phyloP scores from a whole-genome alignment of 106 monocot species.

The Dendrobium chrysotoxum region DNA sequence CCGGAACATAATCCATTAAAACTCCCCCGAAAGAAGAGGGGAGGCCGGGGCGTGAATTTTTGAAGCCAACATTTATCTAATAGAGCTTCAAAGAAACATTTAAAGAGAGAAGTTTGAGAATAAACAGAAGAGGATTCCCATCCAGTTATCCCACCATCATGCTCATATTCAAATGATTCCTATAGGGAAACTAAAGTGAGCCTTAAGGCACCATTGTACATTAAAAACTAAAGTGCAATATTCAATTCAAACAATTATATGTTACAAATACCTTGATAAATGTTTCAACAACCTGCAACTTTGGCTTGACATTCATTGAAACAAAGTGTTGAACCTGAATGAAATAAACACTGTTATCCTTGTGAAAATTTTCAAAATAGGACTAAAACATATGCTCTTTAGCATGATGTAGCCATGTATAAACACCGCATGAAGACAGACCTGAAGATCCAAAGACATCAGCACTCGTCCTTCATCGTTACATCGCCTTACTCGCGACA shows the following conservation, averaged over 20 bases:
- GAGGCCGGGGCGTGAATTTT: too few species aligned
- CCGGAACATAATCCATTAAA: too few species aligned
- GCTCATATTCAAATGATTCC: too few species aligned
- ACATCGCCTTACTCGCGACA: constrained; percentile 90
- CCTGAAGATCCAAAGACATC: constrained; percentile 98
- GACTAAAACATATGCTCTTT: neutral
- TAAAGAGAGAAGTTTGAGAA: too few species aligned
- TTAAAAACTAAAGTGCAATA: neutral
- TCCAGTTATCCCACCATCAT: too few species aligned
- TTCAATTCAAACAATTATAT: neutral
- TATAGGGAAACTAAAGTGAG: too few species aligned
- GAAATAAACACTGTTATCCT: neutral
- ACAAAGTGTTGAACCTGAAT: constrained; percentile 82
- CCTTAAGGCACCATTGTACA: too few species aligned
- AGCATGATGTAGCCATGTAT: neutral
- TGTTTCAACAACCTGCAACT: constrained; percentile 79
- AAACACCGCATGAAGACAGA: constrained; percentile 5
- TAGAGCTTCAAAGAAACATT: too few species aligned
- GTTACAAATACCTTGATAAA: constrained; percentile 71
- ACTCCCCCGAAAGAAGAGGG: too few species aligned
- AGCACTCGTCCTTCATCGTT: constrained; percentile 94
- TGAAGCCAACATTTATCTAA: too few species aligned
- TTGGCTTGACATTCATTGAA: constrained; percentile 63
- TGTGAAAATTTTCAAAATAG: neutral
- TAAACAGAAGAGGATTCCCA: too few species aligned